Evolutionary conservation across 1,284 basidiomycete genomes (phyloP).

Genomic region (Fistulinella staudtii): DNA sequence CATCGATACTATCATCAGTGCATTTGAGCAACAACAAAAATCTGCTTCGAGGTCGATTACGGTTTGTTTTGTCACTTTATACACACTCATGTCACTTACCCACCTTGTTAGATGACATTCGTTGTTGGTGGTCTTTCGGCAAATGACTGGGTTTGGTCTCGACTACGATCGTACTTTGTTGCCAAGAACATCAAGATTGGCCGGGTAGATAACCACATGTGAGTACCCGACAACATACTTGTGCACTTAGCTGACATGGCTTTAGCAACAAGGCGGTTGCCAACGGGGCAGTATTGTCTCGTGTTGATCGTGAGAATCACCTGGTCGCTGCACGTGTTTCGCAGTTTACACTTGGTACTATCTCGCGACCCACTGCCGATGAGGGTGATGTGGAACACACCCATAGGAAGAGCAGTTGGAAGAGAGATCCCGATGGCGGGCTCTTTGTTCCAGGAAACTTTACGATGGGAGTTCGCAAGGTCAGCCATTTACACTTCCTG

Average conservation of each 20-base stretch:
- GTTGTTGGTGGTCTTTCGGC: slow-evolving; percentile 42
- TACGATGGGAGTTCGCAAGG: too few relatives aligned
- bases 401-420: too few relatives aligned
- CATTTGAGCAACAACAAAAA: slow-evolving; percentile 32
- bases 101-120: slow-evolving; percentile 16
- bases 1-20: slow-evolving; percentile 17
- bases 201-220: slow-evolving; percentile 30
- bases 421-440: too few relatives aligned
- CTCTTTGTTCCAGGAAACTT: too few relatives aligned
- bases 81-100: not conserved
- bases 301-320: not conserved
- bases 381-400: too few relatives aligned
- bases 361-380: too few relatives aligned
- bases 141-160: slow-evolving; percentile 41
- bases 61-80: slow-evolving; percentile 16
- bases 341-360: too few relatives aligned
- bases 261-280: slow-evolving; percentile 50
- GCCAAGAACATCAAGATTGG: slow-evolving; percentile 18
- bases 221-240: not conserved
- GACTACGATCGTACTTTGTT: slow-evolving; percentile 30
- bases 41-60: slow-evolving; percentile 24
- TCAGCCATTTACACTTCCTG: too few relatives aligned
- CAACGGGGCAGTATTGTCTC: slow-evolving; percentile 46
- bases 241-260: not conserved
- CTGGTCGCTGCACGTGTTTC: not conserved